phyloP scores from a whole-genome alignment of 2,329 filamentous ascomycete genomes.

The Aphanocladium album region DNA sequence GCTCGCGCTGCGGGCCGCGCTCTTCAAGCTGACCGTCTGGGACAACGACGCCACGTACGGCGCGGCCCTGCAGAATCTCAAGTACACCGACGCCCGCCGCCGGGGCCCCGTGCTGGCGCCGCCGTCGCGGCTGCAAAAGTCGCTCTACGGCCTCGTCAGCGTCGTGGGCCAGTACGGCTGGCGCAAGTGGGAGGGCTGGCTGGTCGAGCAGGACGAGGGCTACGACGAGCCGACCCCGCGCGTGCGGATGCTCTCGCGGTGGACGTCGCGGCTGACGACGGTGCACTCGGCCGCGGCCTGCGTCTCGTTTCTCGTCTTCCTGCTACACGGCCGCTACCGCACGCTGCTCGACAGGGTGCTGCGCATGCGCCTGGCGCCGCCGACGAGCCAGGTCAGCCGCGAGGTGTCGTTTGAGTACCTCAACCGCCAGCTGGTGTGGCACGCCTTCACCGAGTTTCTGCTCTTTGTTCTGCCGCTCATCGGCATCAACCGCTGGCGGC shows the following conservation, averaged over 20 bases:
- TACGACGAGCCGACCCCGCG: conserved; percentile 56
- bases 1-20: conserved; percentile 65
- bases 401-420: conserved; percentile 97
- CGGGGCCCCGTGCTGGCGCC: conserved; percentile 57
- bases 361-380: conserved; percentile 77
- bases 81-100: conserved; percentile 78
- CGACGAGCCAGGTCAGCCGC: conserved; percentile 76
- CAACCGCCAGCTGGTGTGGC: conserved; percentile 96
- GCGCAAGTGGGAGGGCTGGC: conserved; percentile 86
- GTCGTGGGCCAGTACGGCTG: conserved; percentile 86
- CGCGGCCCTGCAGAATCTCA: conserved; percentile 84
- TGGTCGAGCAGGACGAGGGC: conserved; percentile 70
- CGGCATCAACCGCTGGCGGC: conserved; percentile 85
- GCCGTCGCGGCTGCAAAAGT: conserved; percentile 79
- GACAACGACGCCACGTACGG: conserved; percentile 95
- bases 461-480: conserved; percentile 95
- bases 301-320: conserved; percentile 81
- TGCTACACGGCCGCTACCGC: conserved; percentile 84
- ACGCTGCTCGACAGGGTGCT: conserved; percentile 84
- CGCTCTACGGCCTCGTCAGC: conserved; percentile 75
- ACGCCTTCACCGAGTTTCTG: conserved; percentile 99
- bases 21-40: conserved; percentile 97
- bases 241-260: conserved; percentile 54
- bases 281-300: conserved; percentile 78
- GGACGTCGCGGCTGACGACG: conserved; percentile 66